Conservation (phyloP, 306 rosid genomes). For the Begonia fuchsioides region DNA sequence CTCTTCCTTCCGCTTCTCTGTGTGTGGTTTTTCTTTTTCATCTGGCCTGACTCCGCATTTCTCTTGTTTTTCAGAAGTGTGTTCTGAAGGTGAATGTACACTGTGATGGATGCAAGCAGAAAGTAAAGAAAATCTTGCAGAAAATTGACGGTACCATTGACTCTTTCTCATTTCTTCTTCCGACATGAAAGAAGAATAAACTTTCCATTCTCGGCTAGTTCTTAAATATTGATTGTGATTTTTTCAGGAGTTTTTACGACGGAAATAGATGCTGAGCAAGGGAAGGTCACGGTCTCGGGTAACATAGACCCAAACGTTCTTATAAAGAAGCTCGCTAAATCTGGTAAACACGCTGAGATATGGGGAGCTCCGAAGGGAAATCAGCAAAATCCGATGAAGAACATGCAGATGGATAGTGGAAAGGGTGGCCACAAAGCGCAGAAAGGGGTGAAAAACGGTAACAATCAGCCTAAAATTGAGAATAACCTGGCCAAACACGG, state of each 20-base stretch:
- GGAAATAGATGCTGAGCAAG: constrained; percentile 68
- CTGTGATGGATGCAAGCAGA: constrained; percentile 90
- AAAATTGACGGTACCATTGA: constrained; percentile 58
- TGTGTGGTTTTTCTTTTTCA: constrained; percentile 1
- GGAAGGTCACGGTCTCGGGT: constrained; percentile 69
- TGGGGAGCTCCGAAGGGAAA: constrained; percentile 37
- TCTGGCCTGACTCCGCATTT: background rate
- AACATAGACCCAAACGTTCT: constrained; percentile 61
- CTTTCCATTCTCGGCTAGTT: background rate
- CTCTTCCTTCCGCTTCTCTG: background rate
- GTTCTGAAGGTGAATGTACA: constrained; percentile 91
- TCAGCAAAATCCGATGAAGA: constrained; percentile 38
- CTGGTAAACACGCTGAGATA: constrained; percentile 74
- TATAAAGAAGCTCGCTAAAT: constrained; percentile 67
- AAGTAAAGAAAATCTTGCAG: constrained; percentile 91
- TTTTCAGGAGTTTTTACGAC: constrained; percentile 57
- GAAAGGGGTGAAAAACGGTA: constrained; percentile 29
- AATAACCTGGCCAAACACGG: constrained; percentile 12
- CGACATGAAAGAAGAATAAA: background rate
- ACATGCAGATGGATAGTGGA: constrained; percentile 45
- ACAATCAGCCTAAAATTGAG: constrained; percentile 33
- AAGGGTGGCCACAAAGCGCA: constrained; percentile 27
- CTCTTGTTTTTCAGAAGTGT: constrained; percentile 64
- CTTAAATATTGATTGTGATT: background rate
- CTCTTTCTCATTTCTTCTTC: background rate